Percentiles rank a stretch among this genome's conserved stretches.
phyloP scores from a whole-genome alignment of 2,329 filamentous ascomycete species.

The Alternaria panax region DNA sequence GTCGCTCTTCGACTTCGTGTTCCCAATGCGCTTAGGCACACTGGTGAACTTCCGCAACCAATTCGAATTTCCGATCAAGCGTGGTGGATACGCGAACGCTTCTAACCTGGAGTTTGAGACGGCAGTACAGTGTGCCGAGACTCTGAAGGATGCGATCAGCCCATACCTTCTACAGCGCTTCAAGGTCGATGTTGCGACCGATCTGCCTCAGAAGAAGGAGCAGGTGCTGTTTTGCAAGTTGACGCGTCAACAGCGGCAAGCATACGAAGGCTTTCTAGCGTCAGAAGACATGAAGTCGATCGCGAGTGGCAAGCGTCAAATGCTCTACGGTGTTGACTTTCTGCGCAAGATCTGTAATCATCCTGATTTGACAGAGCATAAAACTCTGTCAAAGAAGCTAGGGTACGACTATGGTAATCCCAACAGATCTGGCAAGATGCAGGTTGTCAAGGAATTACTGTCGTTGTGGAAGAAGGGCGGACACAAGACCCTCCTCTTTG shows the following conservation, averaged over 20 bases:
- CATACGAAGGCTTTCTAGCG: conserved; percentile 80
- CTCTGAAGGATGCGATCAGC: conserved; percentile 90
- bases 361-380: conserved; percentile 82
- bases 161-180: conserved; percentile 91
- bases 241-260: conserved; percentile 77
- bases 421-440: conserved; percentile 90
- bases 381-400: conserved; percentile 62
- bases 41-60: conserved; percentile 88
- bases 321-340: conserved; percentile 88
- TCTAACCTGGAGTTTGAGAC: conserved; percentile 94
- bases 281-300: conserved; percentile 90
- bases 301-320: conserved; percentile 74
- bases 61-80: conserved; percentile 92
- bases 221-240: conserved; percentile 96
- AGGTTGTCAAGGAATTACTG: conserved; percentile 86
- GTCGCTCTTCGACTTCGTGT: conserved; percentile 98
- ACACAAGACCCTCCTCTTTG: conserved; percentile 92
- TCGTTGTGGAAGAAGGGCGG: conserved; percentile 90
- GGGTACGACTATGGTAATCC: conserved; percentile 80
- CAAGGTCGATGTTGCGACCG: conserved; percentile 91
- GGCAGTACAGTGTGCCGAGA: conserved; percentile 91
- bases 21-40: conserved; percentile 92
- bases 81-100: conserved; percentile 94
- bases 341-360: conserved; percentile 98
- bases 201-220: conserved; percentile 94